Base-by-base conservation (phyloP, 1,139 yeast genomes). In the Taiozyma sp. region DNA sequence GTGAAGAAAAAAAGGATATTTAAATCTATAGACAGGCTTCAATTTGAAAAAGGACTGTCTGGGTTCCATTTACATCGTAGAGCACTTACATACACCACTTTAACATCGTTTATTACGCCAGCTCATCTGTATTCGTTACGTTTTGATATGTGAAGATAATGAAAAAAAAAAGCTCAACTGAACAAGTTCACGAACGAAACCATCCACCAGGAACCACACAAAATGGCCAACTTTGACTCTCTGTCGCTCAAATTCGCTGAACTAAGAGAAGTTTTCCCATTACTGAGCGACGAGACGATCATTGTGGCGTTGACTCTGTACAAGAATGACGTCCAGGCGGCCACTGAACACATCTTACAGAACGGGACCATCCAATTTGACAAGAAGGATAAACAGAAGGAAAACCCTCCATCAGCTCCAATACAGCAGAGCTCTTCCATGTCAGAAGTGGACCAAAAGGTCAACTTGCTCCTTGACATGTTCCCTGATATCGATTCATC, bases 341-440 rank as follows among this genome's bases (percentile, higher is more conserved):
- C 49, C 7, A 47, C 47, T 4, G 49, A 50, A 10, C 42, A 44
- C 22, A 16, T 50, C 14, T 22, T 50, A 23, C 42, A 47, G 14
- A 46, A 49, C 42, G 36, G 22, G 14, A 22, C 6, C 12, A 19
- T 24, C 14, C 40, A 42, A 6, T 38, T 32, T 16, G 44, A 41
- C 23, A 23, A 13, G 36, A 22, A 8, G 2, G 36, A 43, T 19
- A n/a, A 16, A 28, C 19, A 19, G 13, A 27, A 14, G 22, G 24
- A 36, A 1, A 36, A 36, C 13, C 36, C 14, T 7, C 16, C 9
- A 14, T 8, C 36, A 32, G 3, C 19, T 32, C 36, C 36, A n/a
- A 39, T 19, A 23, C 38, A 28, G 12, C 13, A 30, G 8, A 7
- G 19, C 19, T 19, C 8, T 8, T 4, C 29, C 40, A 8, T 22